Evolutionary conservation across 2,329 filamentous ascomycete genomes (phyloP).

Genomic region (Penicillium polonicum): DNA sequence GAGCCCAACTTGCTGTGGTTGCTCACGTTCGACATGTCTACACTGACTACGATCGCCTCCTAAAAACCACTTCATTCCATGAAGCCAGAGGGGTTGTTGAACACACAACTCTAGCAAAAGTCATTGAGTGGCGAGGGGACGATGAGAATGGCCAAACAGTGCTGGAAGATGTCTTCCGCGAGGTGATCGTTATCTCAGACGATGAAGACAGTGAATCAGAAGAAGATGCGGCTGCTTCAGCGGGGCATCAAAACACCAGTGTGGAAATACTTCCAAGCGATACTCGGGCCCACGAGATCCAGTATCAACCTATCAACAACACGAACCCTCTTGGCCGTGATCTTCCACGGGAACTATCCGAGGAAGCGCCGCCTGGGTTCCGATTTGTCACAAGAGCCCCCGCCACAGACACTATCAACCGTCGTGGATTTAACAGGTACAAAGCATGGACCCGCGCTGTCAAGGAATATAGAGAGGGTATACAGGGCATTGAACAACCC

Average conservation of each 20-base stretch:
- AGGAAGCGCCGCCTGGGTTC: conserved; percentile 39
- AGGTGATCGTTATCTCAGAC: conserved; percentile 64
- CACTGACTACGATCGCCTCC: conserved; percentile 61
- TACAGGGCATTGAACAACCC: conserved; percentile 18
- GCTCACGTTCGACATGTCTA: conserved; percentile 63
- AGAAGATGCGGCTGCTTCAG: conserved; percentile 31
- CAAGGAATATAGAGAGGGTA: conserved; percentile 39
- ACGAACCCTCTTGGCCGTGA: conserved; percentile 20
- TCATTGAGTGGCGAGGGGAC: conserved; percentile 64
- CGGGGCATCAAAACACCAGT: conserved; percentile 37
- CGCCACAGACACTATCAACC: conserved; percentile 38
- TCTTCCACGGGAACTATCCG: conserved; percentile 30
- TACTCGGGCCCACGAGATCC: conserved; percentile 36
- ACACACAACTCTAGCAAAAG: conserved; percentile 53
- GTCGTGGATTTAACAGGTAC: conserved; percentile 48
- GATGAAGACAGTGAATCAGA: conserved; percentile 54
- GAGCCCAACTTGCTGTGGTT: conserved; percentile 61
- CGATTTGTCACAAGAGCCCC: conserved; percentile 36
- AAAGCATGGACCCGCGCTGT: conserved; percentile 49
- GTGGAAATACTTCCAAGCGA: conserved; percentile 46
- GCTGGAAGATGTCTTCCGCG: conserved; percentile 62
- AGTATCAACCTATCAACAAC: conserved; percentile 32
- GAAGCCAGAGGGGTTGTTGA: conserved; percentile 57
- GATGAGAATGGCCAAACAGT: conserved; percentile 53
- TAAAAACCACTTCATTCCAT: conserved; percentile 54